Evolutionary conservation across 306 rosid species (phyloP).

Genomic region (Elaeagnus macrophylla): DNA sequence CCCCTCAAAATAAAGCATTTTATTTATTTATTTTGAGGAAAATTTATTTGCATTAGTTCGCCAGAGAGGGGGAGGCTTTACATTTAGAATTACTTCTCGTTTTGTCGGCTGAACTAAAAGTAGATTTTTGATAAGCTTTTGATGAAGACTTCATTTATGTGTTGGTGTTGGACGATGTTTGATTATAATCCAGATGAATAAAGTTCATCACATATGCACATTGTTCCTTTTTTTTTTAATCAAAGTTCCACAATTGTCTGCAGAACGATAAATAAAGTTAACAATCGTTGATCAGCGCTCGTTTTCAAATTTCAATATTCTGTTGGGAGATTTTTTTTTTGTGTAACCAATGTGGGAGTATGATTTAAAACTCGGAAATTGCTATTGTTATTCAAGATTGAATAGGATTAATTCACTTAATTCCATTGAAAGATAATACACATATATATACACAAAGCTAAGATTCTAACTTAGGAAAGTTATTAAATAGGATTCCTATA

Average conservation of each 20-base stretch:
- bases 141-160: not conserved
- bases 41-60: not conserved
- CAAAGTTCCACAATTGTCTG: not conserved
- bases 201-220: not conserved
- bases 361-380: too few species aligned
- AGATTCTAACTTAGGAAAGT: too few species aligned
- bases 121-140: not conserved
- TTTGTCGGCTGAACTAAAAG: not conserved
- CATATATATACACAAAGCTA: too few species aligned
- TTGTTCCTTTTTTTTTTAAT: too few species aligned
- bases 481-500: too few species aligned
- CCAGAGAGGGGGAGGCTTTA: not conserved
- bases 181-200: not conserved
- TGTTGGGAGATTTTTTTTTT: too few species aligned
- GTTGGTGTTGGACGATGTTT: not conserved
- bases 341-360: too few species aligned
- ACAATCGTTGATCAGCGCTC: too few species aligned
- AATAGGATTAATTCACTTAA: too few species aligned
- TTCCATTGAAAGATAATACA: too few species aligned
- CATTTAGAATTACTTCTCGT: not conserved
- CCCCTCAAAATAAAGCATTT: not conserved
- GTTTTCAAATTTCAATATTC: too few species aligned
- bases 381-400: too few species aligned
- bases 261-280: not conserved
- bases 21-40: not conserved